Base-by-base conservation (phyloP, 805 yeast species). In the Lipomyces mesembrius region DNA sequence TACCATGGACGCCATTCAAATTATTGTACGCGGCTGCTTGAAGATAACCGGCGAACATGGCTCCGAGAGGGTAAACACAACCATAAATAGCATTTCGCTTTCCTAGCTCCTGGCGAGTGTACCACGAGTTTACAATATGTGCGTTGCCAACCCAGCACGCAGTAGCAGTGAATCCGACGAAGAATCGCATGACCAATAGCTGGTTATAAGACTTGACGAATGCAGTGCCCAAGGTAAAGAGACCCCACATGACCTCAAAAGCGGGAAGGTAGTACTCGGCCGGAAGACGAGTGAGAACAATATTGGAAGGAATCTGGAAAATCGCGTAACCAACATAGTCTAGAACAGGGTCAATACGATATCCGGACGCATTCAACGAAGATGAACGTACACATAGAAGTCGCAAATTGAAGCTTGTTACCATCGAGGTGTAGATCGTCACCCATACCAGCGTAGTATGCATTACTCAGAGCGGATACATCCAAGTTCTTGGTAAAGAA, bases 401-500 rank as follows among this genome's bases (percentile, higher is more conserved):
- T 82, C 35, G 80, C 81, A 49, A 79, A 74, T 67, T 81, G 82
- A 80, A 88, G 80, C 70, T 88, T 90, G 73, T 88, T 84, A n/a
- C 90, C 90, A 64, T 80, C 72, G 82, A 89, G 82, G 6, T 81
- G 79, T 53, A 88, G 77, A 59, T 82, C 87, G 68, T 59, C 86
- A 64, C 82, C 76, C 85, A 89, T 81, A 22, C 90, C 89, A n/a
- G 87, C 83, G 58, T 87, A 87, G 72, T 87, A 88, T 1, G 91
- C 92, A 72, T 88, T 86, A 67, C 83, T 83, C 63, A 85, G 78
- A 74, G 88, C 89, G 54, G 85, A 79, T 61, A 82, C 82, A 74
- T 88, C 92, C 58, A 89, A 78, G 64, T 86, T 85, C 75, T 88
- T 88, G 63, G 88, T 84, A 88, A 89, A 89, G 75, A 87, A 87